Percentiles rank a stretch among this genome's conserved stretches.
Conservation (phyloP, 2,329 filamentous ascomycete species). For the Hypoxylon sp. region DNA sequence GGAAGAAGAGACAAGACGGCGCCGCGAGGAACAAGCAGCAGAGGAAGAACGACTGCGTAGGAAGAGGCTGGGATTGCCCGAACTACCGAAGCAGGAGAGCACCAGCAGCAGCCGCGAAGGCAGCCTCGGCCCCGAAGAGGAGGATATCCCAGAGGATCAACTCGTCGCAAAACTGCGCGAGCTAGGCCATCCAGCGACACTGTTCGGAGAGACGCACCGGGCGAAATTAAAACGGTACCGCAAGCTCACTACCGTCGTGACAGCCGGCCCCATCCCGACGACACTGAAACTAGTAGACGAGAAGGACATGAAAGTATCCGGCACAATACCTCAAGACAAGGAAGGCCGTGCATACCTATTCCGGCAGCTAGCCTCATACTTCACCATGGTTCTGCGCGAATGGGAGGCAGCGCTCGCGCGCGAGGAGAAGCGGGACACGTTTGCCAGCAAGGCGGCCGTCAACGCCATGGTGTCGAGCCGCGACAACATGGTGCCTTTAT, state of each 20-base stretch:
- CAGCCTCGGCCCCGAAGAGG: slow-evolving; percentile 61
- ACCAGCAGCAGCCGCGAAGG: slow-evolving; percentile 59
- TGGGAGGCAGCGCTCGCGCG: slow-evolving; percentile 86
- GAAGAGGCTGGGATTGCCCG: slow-evolving; percentile 84
- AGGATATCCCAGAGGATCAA: slow-evolving; percentile 80
- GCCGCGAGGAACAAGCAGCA: slow-evolving; percentile 79
- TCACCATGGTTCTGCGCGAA: slow-evolving; percentile 93
- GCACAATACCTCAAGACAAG: slow-evolving; percentile 72
- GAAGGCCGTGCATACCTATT: slow-evolving; percentile 80
- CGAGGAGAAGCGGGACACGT: slow-evolving; percentile 70
- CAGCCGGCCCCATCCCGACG: slow-evolving; percentile 87
- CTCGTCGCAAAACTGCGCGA: slow-evolving; percentile 77
- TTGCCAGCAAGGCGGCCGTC: slow-evolving; percentile 84
- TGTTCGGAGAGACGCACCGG: slow-evolving; percentile 87
- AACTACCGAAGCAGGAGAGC: slow-evolving; percentile 63
- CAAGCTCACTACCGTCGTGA: slow-evolving; percentile 73
- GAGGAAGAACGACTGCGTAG: slow-evolving; percentile 80
- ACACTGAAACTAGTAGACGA: slow-evolving; percentile 84
- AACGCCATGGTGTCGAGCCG: slow-evolving; percentile 89
- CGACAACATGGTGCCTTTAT: slow-evolving; percentile 90
- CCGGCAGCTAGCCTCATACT: slow-evolving; percentile 92
- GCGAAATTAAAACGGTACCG: slow-evolving; percentile 79
- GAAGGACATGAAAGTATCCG: slow-evolving; percentile 86
- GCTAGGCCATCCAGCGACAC: slow-evolving; percentile 77
- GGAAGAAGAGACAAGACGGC: slow-evolving; percentile 81